Percentiles rank a stretch among this genome's conserved stretches.
These are phyloP conservation scores for Kalmusia sp. DNA, from an alignment of 2,329 filamentous ascomycete genomes.

Conservation along the genomic window DNA sequence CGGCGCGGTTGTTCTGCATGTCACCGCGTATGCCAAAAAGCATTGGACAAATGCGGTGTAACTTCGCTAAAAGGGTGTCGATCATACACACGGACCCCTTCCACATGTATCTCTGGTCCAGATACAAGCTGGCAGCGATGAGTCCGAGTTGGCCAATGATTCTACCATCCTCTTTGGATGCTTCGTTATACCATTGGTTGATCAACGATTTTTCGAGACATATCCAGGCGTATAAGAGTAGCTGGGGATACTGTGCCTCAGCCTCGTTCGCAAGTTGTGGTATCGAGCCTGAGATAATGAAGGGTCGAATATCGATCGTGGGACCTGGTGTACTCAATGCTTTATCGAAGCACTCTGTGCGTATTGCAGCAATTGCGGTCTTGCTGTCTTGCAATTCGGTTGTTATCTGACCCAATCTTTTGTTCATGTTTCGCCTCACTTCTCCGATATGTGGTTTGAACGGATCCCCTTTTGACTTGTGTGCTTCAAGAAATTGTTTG, in stretches of 20 bases:
- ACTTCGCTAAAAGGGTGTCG: conserved; percentile 88
- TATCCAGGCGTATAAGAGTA: conserved; percentile 73
- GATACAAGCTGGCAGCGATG: conserved; percentile 76
- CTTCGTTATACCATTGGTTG: conserved; percentile 61
- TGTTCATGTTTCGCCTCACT: conserved; percentile 39
- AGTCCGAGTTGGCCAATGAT: conserved; percentile 80
- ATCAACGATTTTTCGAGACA: conserved; percentile 77
- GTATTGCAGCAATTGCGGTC: conserved; percentile 34
- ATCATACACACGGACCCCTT: conserved; percentile 70
- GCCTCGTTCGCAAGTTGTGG: conserved; percentile 34
- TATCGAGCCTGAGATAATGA: conserved; percentile 41
- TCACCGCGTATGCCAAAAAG: conserved; percentile 83
- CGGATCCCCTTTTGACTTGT: conserved; percentile 30
- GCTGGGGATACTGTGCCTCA: conserved; percentile 52
- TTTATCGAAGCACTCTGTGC: conserved; percentile 36
- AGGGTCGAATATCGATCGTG: conserved; percentile 45
- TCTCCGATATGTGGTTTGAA: conserved; percentile 40
- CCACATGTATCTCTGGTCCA: conserved; percentile 70
- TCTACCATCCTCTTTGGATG: conserved; percentile 44
- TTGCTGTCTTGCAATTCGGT: conserved; percentile 34
- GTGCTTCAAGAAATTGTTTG: conserved; percentile 32
- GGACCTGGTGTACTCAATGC: conserved; percentile 33
- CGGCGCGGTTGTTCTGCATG: conserved; percentile 66
- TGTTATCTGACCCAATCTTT: conserved; percentile 44
- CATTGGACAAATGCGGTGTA: conserved; percentile 79